These are phyloP conservation scores for Drechslerella coelobrocha DNA, from an alignment of 2,329 filamentous ascomycete species.

Conservation along the genomic window DNA sequence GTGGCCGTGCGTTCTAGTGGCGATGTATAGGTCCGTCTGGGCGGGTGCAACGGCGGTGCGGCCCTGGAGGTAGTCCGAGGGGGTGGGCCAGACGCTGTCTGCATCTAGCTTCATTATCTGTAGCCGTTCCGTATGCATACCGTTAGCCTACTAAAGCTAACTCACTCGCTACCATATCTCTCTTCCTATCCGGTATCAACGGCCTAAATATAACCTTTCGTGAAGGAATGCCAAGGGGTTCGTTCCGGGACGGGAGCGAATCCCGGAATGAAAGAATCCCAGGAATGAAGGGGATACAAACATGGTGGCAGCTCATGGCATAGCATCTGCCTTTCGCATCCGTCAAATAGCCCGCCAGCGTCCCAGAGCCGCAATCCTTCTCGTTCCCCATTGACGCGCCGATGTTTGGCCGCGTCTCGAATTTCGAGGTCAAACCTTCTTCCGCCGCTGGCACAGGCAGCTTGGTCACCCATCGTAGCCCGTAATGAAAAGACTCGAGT, in stretches of 20 bases:
- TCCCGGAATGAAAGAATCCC: too few species aligned
- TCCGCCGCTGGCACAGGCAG: slow-evolving; percentile 1
- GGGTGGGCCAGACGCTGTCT: slow-evolving; percentile 1
- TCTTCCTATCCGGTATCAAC: too few species aligned
- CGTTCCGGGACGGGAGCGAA: too few species aligned
- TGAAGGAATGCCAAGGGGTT: too few species aligned
- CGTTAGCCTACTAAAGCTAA: slow-evolving; percentile 4
- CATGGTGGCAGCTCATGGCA: slow-evolving; percentile 45
- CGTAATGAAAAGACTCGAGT: slow-evolving; percentile 21
- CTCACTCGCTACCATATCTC: neutral
- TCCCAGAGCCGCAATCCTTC: slow-evolving; percentile 17
- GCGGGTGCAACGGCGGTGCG: neutral
- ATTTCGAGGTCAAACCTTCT: slow-evolving; percentile 19
- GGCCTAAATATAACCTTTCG: too few species aligned
- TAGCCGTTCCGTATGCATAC: neutral
- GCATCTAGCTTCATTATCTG: slow-evolving; percentile 20
- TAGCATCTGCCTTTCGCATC: slow-evolving; percentile 19
- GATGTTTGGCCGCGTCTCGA: slow-evolving; percentile 21
- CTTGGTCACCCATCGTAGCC: slow-evolving; percentile 22
- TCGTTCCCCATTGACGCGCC: slow-evolving; percentile 16
- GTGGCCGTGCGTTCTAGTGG: slow-evolving; percentile 6
- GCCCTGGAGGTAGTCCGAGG: slow-evolving; percentile 13
- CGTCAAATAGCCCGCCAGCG: slow-evolving; percentile 30
- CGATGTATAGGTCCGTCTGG: neutral
- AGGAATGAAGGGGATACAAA: slow-evolving; percentile 13